Evolutionary conservation across 2,329 filamentous ascomycete genomes (phyloP).

Genomic region (Diaporthe vexans): DNA sequence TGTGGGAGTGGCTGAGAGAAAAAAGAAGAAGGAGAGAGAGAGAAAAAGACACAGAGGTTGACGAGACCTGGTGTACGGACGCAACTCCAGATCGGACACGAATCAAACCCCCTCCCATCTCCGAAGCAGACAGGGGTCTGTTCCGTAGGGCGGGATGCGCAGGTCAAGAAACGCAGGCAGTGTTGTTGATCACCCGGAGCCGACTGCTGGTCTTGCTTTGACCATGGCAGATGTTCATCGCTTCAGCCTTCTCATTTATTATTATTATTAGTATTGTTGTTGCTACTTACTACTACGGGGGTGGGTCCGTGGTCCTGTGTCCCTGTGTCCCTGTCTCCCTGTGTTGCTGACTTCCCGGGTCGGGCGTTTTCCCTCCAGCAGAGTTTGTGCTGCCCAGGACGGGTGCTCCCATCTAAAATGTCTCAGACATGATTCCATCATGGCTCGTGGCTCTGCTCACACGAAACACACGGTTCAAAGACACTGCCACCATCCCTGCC

Average conservation of each 20-base stretch:
- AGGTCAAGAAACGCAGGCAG: not conserved
- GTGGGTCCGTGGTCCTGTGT: not conserved
- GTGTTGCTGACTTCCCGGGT: not conserved
- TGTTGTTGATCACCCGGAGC: not conserved
- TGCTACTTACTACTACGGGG: too few relatives aligned
- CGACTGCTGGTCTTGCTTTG: not conserved
- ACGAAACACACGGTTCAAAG: slow-evolving; percentile 16
- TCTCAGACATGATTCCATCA: slow-evolving; percentile 31
- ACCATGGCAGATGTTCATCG: not conserved
- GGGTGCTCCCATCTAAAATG: slow-evolving; percentile 26
- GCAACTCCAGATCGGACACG: not conserved
- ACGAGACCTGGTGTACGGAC: too few relatives aligned
- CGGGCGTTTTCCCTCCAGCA: slow-evolving; percentile 23
- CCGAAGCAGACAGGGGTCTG: slow-evolving; percentile 26
- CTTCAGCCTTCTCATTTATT: not conserved
- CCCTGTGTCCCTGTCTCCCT: too few relatives aligned
- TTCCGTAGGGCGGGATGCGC: not conserved
- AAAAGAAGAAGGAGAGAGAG: too few relatives aligned
- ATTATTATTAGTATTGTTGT: not conserved
- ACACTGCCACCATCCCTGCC: too few relatives aligned
- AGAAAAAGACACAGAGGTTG: too few relatives aligned
- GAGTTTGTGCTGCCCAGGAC: slow-evolving; percentile 16
- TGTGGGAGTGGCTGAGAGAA: not conserved
- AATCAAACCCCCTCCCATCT: slow-evolving; percentile 22
- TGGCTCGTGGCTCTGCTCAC: slow-evolving; percentile 24